Base-by-base conservation (phyloP, 179 eudicot species). In the Corrigiola litoralis region DNA sequence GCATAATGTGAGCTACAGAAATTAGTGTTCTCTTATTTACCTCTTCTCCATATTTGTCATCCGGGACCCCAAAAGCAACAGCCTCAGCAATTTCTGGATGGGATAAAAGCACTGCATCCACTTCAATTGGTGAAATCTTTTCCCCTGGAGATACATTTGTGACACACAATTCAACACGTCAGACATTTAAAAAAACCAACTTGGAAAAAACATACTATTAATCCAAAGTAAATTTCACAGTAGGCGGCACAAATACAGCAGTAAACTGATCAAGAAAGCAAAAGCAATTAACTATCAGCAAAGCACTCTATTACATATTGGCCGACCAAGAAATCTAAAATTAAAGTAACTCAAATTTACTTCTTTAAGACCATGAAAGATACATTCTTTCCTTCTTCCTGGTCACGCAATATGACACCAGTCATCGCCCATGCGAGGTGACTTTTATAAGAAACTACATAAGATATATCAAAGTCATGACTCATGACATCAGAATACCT, bases 31-130 rank as follows among this genome's bases (percentile, higher is more conserved):
- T 41, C 29, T 27, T 25, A n/a, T n/a, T 73, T 80, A 87, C 95
- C 86, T 87, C 95, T 72, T 87, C 95, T 0, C 95, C 95, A 67
- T 87, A 87, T 69, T 87, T 87, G 72, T 85, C 95, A 63, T 87
- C 95, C 2, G 95, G 95, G 67, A 87, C 90, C 59, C 90, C 95
- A 36, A 87, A 87, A 60, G 88, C 87, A 65, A 87, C 95, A 47
- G 88, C 95, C 71, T 87, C 88, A 21, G 90, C 86, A 49, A 87
- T 46, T 37, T 85, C 85, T 11, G 86, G 81, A 58, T 85, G 88
- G 32, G 90, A 83, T 61, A 87, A 47, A 1, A 87, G 84, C 49
- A 87, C 90, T 5, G 95, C 74, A 65, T 87, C 95, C 71, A 87
- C 95, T 71, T 87, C 95, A 46, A 87, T 83, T 36, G 95, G 95